Evolutionary conservation across 805 yeast species (phyloP).

Genomic region (Peterozyma xylosa): DNA sequence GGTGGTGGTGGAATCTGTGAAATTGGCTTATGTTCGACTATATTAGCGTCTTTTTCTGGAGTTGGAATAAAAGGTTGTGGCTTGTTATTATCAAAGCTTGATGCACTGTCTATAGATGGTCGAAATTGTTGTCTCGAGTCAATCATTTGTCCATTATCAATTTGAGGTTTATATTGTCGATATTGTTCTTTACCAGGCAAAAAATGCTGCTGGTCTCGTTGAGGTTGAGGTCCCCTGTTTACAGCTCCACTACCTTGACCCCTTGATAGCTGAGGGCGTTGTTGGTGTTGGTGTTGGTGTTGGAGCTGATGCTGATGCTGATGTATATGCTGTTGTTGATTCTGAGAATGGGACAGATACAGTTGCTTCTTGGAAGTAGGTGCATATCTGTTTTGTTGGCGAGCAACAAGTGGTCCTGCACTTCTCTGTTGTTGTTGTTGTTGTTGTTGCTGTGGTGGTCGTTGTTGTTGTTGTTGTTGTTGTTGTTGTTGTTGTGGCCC

Average conservation of each 20-base stretch:
- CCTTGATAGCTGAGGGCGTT: not conserved
- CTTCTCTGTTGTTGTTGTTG: conserved; percentile 8
- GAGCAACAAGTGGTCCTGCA: conserved; percentile 2
- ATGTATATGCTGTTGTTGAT: conserved; percentile 4
- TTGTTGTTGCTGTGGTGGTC: conserved; percentile 4
- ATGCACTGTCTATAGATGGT: not conserved
- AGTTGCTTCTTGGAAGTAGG: conserved; percentile 4
- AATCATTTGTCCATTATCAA: too few species aligned
- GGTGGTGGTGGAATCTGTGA: conserved; percentile 5
- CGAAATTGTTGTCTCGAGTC: not conserved
- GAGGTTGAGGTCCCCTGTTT: conserved; percentile 5
- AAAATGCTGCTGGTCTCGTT: conserved; percentile 5
- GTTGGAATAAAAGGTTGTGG: conserved; percentile 1
- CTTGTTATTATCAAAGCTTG: not conserved
- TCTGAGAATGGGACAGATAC: conserved; percentile 3
- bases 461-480: conserved; percentile 6
- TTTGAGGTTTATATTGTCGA: not conserved
- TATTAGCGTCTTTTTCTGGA: not conserved
- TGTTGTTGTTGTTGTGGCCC: conserved; percentile 6
- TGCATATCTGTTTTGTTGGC: conserved; percentile 2
- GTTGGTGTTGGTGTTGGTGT: not conserved
- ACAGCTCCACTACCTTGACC: not conserved
- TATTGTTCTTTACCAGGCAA: conserved; percentile 2
- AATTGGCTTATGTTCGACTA: not conserved
- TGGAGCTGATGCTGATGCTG: conserved; percentile 2